Evolutionary conservation across 805 yeast genomes (phyloP), one percentile per base, ranked within the genome.

Genomic region (Barnettozyma botsteinii): DNA sequence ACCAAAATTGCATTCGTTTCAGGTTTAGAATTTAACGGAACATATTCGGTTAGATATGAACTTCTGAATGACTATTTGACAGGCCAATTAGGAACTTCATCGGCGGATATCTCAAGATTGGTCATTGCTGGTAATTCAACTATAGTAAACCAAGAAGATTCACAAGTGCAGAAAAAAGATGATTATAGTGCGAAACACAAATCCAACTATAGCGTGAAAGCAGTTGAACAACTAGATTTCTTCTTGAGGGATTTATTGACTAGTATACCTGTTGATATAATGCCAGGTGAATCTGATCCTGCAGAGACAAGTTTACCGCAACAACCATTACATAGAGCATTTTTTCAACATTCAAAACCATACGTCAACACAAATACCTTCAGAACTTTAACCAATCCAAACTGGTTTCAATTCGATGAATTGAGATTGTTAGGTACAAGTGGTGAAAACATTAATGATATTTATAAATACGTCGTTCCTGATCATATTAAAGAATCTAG

Each of bases 221-320:
- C 82, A 3, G 53, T 82, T 25, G 55, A 53, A n/a, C 64, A 66
- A n/a, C 60, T 91, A 19, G 91, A 85, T 49, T 50, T 56, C 9
- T 77, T 81, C 50, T 49, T 91, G 5, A 56, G 67, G 2, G 80
- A 81, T 12, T 45, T 85, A 1, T 62, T 80, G 3, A 59, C 68
- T 7, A 67, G 82, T 2, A 61, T 87, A 14, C 83, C 95, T 0
- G 78, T 89, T 7, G 74, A 81, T 31, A 52, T 93, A 2, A 70
- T 93, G 79, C 95, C 98, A 0, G 98, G 98, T 5, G 72, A 66
- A 7, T 62, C 70, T 4, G 98, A 93, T 58, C 96, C 97, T 0
- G 79, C 86, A n/a, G 94, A 85, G 45, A 64, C 73, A 14, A 75
- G 89, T 36, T 61, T 87, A 42, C 98, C 98, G 1, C 97, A 93